These are phyloP conservation scores for Cucurbita moschata DNA, from an alignment of 306 rosid genomes.

Conservation along the genomic window DNA sequence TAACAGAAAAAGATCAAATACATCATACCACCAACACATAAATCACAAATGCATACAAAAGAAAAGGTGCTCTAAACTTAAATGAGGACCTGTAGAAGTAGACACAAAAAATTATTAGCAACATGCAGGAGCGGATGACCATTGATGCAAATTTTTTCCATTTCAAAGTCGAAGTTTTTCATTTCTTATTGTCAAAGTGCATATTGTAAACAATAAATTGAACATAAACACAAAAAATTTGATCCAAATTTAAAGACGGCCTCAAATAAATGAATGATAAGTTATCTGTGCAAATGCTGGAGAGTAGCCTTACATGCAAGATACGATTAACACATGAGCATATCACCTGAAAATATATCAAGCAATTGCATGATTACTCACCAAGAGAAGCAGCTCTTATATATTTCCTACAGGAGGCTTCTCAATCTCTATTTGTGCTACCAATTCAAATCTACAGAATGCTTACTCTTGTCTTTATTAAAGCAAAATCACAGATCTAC, in stretches of 20 bases:
- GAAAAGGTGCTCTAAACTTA: neutral
- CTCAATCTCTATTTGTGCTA: conserved; percentile 44
- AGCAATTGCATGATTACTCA: conserved; percentile 34
- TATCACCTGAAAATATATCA: conserved; percentile 2
- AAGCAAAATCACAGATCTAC: conserved; percentile 35
- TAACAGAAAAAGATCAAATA: neutral
- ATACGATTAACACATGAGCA: neutral
- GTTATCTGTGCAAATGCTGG: neutral
- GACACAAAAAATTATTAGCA: neutral
- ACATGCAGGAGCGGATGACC: neutral
- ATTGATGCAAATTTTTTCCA: neutral
- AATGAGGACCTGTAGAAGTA: neutral
- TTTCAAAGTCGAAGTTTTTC: neutral
- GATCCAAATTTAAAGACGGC: neutral
- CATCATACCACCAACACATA: neutral
- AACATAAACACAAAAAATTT: neutral
- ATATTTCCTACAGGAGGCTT: conserved; percentile 49
- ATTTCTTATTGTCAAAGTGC: neutral
- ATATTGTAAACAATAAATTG: neutral
- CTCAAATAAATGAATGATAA: neutral
- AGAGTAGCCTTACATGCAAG: neutral
- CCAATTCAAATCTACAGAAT: conserved; percentile 31
- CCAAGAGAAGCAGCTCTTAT: conserved; percentile 54
- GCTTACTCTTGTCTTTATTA: conserved; percentile 48
- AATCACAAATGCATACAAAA: neutral